Conservation (phyloP, 1,284 basidiomycete genomes). For the Malassezia obtusa region DNA sequence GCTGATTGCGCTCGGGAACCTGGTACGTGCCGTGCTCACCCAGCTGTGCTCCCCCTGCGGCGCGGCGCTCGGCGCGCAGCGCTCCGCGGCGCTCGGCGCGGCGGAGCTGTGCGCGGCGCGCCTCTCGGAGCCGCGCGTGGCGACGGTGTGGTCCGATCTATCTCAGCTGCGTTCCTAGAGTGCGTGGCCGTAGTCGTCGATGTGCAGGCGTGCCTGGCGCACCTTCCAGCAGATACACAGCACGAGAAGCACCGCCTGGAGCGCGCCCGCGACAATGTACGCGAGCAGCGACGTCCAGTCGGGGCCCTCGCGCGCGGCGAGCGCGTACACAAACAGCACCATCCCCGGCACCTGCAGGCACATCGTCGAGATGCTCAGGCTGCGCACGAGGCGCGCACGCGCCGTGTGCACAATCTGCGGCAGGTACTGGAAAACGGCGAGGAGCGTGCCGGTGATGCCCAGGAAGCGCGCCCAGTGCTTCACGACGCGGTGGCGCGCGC, state of each 20-base stretch:
- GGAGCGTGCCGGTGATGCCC: slow-evolving; percentile 66
- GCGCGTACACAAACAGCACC: slow-evolving; percentile 70
- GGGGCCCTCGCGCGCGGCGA: slow-evolving; percentile 40
- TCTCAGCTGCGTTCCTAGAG: neutral
- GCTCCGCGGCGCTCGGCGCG: neutral
- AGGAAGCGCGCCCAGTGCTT: slow-evolving; percentile 69
- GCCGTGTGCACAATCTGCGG: slow-evolving; percentile 80
- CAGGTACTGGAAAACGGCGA: slow-evolving; percentile 73
- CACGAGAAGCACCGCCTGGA: slow-evolving; percentile 70
- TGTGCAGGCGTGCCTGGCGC: slow-evolving; percentile 60
- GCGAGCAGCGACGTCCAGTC: slow-evolving; percentile 47
- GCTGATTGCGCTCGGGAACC: slow-evolving; percentile 76
- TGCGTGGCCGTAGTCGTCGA: slow-evolving; percentile 75
- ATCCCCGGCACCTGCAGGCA: slow-evolving; percentile 84
- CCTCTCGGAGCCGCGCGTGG: slow-evolving; percentile 1
- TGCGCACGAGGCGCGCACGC: slow-evolving; percentile 69
- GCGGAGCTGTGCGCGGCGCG: neutral
- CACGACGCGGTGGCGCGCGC: neutral
- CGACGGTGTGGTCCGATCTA: slow-evolving; percentile 4
- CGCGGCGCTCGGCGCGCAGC: neutral
- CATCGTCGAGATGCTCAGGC: slow-evolving; percentile 89
- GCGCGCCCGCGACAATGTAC: slow-evolving; percentile 71
- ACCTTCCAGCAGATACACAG: slow-evolving; percentile 49
- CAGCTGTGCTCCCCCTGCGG: slow-evolving; percentile 8
- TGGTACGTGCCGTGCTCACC: slow-evolving; percentile 53